Conservation (phyloP, 257 asterid genomes). For the Prunella vulgaris region DNA sequence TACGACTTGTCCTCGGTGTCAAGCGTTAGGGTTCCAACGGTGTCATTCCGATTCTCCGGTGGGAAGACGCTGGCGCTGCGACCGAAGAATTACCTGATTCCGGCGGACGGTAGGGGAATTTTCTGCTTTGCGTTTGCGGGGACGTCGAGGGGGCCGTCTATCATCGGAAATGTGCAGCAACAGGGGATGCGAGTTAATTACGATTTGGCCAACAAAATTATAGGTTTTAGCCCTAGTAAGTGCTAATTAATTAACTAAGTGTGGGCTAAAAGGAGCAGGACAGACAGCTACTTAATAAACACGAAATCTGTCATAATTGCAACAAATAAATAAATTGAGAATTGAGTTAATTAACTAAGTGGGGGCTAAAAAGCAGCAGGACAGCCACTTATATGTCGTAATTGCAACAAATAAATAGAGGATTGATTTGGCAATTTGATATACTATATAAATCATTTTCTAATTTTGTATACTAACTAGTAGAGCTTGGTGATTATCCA, state of each 20-base stretch:
- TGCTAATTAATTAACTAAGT: conserved; percentile 35
- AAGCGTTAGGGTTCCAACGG: conserved; percentile 54
- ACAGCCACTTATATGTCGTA: too few species aligned
- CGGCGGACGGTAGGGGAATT: conserved; percentile 50
- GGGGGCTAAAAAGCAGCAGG: too few species aligned
- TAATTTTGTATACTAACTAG: too few species aligned
- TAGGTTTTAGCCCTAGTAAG: conserved; percentile 70
- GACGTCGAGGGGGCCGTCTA: conserved; percentile 42
- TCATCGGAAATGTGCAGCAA: conserved; percentile 84
- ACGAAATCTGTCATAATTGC: not conserved
- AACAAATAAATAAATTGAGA: too few species aligned
- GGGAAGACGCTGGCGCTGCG: conserved; percentile 41
- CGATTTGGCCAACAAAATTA: conserved; percentile 43
- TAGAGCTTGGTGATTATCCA: too few species aligned
- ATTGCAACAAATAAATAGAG: too few species aligned
- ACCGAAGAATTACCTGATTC: conserved; percentile 54
- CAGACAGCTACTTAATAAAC: not conserved
- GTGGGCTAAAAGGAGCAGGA: not conserved
- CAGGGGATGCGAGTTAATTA: conserved; percentile 84
- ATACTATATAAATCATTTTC: too few species aligned
- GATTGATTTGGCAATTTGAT: too few species aligned
- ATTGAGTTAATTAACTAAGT: too few species aligned
- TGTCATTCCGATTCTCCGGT: conserved; percentile 50
- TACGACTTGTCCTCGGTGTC: conserved; percentile 43
- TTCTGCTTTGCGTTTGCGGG: conserved; percentile 81